These are phyloP conservation scores for Fusarium sp. DNA, from an alignment of 2,329 filamentous ascomycete species.

Conservation along the genomic window DNA sequence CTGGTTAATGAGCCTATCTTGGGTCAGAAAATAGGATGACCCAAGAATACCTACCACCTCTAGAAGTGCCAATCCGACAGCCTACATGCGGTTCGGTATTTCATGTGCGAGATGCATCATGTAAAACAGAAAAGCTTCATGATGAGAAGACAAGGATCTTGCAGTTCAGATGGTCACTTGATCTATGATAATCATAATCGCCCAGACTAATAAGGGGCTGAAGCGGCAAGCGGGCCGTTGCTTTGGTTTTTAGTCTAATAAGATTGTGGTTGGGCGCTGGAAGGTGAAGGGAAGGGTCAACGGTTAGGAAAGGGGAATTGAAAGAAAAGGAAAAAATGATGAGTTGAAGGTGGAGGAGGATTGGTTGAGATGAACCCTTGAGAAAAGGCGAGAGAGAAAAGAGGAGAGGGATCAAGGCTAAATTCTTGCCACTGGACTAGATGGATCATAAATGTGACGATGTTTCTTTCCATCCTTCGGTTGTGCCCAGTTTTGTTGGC, in stretches of 20 bases:
- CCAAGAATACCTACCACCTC: not conserved
- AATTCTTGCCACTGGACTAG: constrained; percentile 27
- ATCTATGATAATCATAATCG: constrained; percentile 14
- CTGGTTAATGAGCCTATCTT: not conserved
- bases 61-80: not conserved
- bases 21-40: not conserved
- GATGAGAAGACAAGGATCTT: constrained; percentile 21
- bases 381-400: constrained; percentile 14
- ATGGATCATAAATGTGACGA: constrained; percentile 21
- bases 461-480: constrained; percentile 8
- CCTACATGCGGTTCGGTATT: constrained; percentile 1
- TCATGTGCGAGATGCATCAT: constrained; percentile 13
- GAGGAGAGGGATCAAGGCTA: constrained; percentile 39
- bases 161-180: constrained; percentile 35
- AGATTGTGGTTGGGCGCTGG: constrained; percentile 6
- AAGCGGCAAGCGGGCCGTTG: constrained; percentile 20
- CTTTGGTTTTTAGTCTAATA: constrained; percentile 6
- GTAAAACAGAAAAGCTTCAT: constrained; percentile 15
- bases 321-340: constrained; percentile 8
- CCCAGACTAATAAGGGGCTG: constrained; percentile 13
- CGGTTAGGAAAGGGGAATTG: constrained; percentile 13
- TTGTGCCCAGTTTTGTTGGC: constrained; percentile 28
- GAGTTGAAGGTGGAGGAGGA: constrained; percentile 26
- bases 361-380: constrained; percentile 22
- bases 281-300: not conserved